These are phyloP conservation scores for Aureobasidium leucospermi DNA, from an alignment of 2,329 filamentous ascomycete species.

Conservation along the genomic window DNA sequence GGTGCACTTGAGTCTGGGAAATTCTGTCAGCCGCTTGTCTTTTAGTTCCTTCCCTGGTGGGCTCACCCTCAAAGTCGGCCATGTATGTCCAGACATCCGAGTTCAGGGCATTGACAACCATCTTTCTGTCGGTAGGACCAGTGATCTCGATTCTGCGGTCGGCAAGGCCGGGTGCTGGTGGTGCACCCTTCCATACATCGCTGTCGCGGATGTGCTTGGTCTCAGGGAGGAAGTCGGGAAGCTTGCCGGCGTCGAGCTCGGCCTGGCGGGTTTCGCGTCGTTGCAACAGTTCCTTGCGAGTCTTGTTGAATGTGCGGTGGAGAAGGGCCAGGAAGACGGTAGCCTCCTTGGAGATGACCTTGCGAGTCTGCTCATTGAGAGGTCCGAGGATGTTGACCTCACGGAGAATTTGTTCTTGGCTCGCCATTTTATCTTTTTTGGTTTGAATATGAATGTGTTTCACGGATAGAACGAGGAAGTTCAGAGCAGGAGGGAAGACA, in stretches of 20 bases:
- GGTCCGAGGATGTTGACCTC: constrained; percentile 80
- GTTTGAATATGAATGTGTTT: not conserved
- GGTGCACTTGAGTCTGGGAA: constrained; percentile 79
- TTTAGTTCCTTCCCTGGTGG: not conserved
- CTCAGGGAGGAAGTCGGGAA: constrained; percentile 93
- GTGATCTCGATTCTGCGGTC: constrained; percentile 97
- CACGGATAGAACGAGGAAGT: not conserved
- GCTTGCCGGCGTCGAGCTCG: constrained; percentile 80
- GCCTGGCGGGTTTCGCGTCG: constrained; percentile 79
- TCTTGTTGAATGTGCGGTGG: constrained; percentile 88
- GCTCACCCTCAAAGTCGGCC: constrained; percentile 93
- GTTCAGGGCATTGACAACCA: constrained; percentile 97
- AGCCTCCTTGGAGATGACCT: constrained; percentile 87
- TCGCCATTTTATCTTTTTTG: constrained; percentile 17
- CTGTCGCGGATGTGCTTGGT: constrained; percentile 93
- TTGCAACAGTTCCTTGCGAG: constrained; percentile 81
- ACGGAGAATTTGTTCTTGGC: constrained; percentile 64
- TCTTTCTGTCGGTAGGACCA: constrained; percentile 93
- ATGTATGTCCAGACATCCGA: constrained; percentile 98
- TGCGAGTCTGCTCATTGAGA: constrained; percentile 70
- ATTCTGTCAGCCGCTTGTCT: not conserved
- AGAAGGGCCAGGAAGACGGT: constrained; percentile 88
- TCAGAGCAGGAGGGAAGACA: not conserved
- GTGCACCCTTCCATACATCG: constrained; percentile 84
- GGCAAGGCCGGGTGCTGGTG: constrained; percentile 83